These are phyloP conservation scores for Nicotiana tomentosiformis DNA, from an alignment of 257 asterid species.

Conservation along the genomic window DNA sequence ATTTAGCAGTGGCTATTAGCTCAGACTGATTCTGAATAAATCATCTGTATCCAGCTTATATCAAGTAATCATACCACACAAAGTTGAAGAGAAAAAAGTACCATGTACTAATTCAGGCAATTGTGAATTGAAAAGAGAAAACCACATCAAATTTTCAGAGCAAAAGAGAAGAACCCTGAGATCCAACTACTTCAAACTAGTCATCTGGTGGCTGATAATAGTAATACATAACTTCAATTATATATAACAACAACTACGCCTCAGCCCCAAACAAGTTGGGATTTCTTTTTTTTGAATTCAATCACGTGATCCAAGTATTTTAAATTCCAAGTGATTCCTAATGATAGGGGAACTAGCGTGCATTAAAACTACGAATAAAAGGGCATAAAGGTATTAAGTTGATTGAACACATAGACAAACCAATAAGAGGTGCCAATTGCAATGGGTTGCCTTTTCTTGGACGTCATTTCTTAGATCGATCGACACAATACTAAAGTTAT, in stretches of 20 bases:
- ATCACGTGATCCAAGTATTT: not conserved
- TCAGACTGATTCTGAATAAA: not conserved
- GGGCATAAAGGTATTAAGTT: not conserved
- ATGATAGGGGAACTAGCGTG: not conserved
- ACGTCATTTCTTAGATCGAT: not conserved
- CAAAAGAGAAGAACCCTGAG: not conserved
- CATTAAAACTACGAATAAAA: not conserved
- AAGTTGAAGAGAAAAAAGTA: not conserved
- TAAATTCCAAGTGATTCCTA: not conserved
- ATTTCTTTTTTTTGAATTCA: not conserved
- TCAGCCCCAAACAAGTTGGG: not conserved
- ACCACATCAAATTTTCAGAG: not conserved
- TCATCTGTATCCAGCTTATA: not conserved
- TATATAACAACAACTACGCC: not conserved
- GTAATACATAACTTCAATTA: slow-evolving; percentile 4
- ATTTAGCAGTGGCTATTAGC: not conserved
- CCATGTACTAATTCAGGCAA: not conserved
- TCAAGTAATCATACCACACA: not conserved
- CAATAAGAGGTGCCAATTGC: not conserved
- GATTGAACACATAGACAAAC: not conserved
- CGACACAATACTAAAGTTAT: not conserved
- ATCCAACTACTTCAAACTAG: not conserved
- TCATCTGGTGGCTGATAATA: not conserved
- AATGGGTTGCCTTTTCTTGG: not conserved
- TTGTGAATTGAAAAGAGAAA: not conserved